Percentiles rank a stretch among this genome's conserved stretches.
Evolutionary conservation across 768 basidiomycete species (phyloP).

Genomic region (Tulasnella sp.): DNA sequence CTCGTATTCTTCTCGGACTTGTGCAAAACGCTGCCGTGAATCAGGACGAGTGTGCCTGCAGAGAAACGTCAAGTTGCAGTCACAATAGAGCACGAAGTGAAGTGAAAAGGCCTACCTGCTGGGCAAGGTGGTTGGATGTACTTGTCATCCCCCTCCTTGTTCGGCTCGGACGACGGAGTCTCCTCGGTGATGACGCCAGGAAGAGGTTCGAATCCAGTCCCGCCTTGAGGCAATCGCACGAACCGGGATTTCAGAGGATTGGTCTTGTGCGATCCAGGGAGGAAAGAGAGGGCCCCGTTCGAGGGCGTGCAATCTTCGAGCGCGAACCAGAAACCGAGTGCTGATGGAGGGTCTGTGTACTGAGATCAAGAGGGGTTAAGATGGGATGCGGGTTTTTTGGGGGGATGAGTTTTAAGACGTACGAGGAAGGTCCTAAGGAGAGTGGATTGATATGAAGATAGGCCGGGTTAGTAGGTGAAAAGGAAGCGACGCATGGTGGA

Average conservation of each 20-base stretch:
- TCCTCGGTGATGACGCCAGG: constrained; percentile 30
- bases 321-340: constrained; percentile 96
- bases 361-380: constrained; percentile 37
- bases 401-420: constrained; percentile 33
- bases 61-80: no score
- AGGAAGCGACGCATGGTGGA: no score
- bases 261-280: constrained; percentile 83
- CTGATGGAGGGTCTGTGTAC: constrained; percentile 89
- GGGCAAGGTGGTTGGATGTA: constrained; percentile 69
- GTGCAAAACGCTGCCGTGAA: constrained; percentile 90
- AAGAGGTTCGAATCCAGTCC: constrained; percentile 72
- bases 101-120: constrained; percentile 50
- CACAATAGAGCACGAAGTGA: not conserved
- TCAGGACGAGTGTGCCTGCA: constrained; percentile 82
- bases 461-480: not conserved
- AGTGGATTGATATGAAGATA: not conserved
- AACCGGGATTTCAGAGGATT: constrained; percentile 78
- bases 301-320: constrained; percentile 77
- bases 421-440: constrained; percentile 68
- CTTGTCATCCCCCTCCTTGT: constrained; percentile 21
- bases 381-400: not conserved
- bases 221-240: constrained; percentile 66
- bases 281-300: constrained; percentile 84
- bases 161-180: not conserved
- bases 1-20: constrained; percentile 85